phyloP scores from a whole-genome alignment of 2,329 filamentous ascomycete species.

The Curvularia verruculosa region DNA sequence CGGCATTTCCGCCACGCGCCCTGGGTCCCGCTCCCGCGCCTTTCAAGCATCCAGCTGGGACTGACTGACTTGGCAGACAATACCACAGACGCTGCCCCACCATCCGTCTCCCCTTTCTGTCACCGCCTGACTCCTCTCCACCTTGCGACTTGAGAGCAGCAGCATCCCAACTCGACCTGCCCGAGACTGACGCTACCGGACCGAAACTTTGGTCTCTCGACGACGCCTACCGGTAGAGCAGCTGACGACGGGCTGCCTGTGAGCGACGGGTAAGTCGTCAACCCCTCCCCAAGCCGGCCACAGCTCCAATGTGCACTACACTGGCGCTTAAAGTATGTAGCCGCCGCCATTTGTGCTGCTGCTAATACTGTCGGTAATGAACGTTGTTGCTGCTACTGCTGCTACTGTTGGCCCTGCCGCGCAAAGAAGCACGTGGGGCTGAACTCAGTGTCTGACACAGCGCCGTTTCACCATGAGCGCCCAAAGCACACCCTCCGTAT shows the following conservation, averaged over 20 bases:
- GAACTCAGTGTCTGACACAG: conserved; percentile 29
- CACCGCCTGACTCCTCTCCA: conserved; percentile 19
- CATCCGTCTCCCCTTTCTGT: conserved; percentile 20
- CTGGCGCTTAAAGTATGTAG: conserved; percentile 1
- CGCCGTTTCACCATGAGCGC: conserved; percentile 36
- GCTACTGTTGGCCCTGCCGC: conserved; percentile 12
- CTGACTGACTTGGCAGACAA: conserved; percentile 14
- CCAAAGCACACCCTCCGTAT: conserved; percentile 26
- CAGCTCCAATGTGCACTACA: background rate
- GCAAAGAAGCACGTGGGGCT: conserved; percentile 36
- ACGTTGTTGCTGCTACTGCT: background rate
- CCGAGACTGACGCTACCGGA: conserved; percentile 3
- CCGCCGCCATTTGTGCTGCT: conserved; percentile 3
- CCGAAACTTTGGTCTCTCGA: background rate
- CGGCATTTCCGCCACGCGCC: background rate
- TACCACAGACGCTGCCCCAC: conserved; percentile 18
- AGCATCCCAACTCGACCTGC: conserved; percentile 2
- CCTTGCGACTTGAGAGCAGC: conserved; percentile 12
- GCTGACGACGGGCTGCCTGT: background rate
- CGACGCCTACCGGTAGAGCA: background rate
- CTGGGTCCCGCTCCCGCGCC: conserved; percentile 3
- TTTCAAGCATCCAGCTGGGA: background rate
- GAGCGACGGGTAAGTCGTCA: conserved; percentile 19
- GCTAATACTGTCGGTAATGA: background rate
- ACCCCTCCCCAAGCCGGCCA: background rate